Percentiles rank a stretch among this genome's conserved stretches.
phyloP scores from a whole-genome alignment of 352 stramenopile genomes.

The Phytophthora idaei region DNA sequence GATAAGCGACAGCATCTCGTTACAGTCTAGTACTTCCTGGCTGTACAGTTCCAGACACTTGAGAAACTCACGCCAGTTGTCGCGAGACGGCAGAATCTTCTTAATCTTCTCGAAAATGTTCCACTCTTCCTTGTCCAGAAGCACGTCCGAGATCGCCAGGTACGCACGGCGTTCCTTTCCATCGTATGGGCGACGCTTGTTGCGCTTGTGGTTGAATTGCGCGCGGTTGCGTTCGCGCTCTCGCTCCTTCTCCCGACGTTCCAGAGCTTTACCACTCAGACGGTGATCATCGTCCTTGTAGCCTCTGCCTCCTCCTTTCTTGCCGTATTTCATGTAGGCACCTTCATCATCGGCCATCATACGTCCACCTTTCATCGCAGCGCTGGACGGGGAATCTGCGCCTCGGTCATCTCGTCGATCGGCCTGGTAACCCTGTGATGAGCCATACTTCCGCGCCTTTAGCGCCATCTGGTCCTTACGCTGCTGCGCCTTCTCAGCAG shows the following conservation, averaged over 20 bases:
- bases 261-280: conserved; percentile 58
- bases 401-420: conserved; percentile 53
- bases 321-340: conserved; percentile 46
- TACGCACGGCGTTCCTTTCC: conserved; percentile 77
- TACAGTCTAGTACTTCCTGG: conserved; percentile 94
- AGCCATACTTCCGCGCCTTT: conserved; percentile 54
- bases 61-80: conserved; percentile 97
- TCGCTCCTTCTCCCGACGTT: conserved; percentile 79
- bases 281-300: conserved; percentile 67
- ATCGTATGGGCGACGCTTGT: conserved; percentile 72
- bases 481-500: conserved; percentile 94
- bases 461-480: conserved; percentile 77
- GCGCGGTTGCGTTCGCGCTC: conserved; percentile 80
- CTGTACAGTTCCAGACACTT: conserved; percentile 99
- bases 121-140: conserved; percentile 89
- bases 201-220: conserved; percentile 74
- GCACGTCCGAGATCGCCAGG: conserved; percentile 72
- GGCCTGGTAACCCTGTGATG: conserved; percentile 41
- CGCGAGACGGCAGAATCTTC: conserved; percentile 89
- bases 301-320: conserved; percentile 41
- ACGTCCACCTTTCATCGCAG: conserved; percentile 54
- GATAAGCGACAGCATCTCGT: conserved; percentile 89
- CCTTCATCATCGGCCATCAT: conserved; percentile 52
- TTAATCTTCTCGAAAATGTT: conserved; percentile 96
- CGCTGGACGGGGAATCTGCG: conserved; percentile 60